Conservation (phyloP, 164 flowering plant species). For the Akebia trifoliata region DNA sequence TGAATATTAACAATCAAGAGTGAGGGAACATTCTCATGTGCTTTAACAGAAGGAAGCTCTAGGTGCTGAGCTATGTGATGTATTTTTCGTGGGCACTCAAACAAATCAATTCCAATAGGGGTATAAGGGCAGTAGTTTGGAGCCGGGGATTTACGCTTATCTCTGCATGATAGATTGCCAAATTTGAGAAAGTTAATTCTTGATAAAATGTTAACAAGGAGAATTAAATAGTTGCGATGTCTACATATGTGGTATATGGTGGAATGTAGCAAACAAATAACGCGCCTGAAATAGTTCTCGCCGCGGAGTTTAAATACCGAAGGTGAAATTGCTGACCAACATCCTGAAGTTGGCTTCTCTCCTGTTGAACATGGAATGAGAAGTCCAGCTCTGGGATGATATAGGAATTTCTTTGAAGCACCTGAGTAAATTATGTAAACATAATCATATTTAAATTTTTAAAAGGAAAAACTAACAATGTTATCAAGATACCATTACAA, state of each 20-base stretch:
- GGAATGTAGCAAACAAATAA: no score
- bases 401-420: slow-evolving; percentile 55
- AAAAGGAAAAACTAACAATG: no score
- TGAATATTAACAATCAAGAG: slow-evolving; percentile 91
- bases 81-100: slow-evolving; percentile 64
- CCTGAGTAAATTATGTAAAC: no score
- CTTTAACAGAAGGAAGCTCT: slow-evolving; percentile 75
- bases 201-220: no score
- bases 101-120: slow-evolving; percentile 89
- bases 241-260: no score
- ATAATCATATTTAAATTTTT: no score
- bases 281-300: slow-evolving; percentile 77
- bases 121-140: slow-evolving; percentile 56
- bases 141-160: slow-evolving; percentile 73
- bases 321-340: slow-evolving; percentile 82
- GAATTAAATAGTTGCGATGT: no score
- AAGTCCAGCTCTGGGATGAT: slow-evolving; percentile 74
- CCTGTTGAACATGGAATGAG: slow-evolving; percentile 49
- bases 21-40: slow-evolving; percentile 57
- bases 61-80: slow-evolving; percentile 90
- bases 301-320: slow-evolving; percentile 84
- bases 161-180: slow-evolving; percentile 45
- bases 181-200: no score
- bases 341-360: slow-evolving; percentile 57
- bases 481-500: no score